A percentile compares a stretch with the other conserved stretches of the same genome.
These are phyloP conservation scores for Leccinum griseonigrum DNA, from an alignment of 1,284 basidiomycete species.

Conservation along the genomic window DNA sequence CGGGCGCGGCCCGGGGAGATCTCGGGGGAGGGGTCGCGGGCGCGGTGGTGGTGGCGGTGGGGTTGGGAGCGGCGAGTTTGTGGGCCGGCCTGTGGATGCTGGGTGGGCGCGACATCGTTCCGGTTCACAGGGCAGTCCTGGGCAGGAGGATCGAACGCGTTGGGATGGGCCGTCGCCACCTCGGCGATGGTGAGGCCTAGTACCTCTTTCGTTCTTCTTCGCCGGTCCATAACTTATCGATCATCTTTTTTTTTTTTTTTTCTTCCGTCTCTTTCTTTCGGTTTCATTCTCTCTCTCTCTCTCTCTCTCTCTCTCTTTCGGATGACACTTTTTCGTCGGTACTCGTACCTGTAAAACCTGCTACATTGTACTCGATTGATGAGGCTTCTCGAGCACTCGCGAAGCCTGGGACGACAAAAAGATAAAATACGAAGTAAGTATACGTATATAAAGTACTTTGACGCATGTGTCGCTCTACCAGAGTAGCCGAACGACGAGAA, in stretches of 20 bases:
- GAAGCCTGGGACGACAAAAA: constrained; percentile 3
- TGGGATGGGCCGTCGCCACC: constrained; percentile 33
- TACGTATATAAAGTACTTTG: not conserved
- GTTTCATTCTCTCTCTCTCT: not conserved
- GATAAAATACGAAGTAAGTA: constrained; percentile 1
- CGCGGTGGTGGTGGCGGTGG: constrained; percentile 35
- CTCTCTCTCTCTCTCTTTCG: too few relatives aligned
- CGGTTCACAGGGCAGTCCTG: constrained; percentile 12
- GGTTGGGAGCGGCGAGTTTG: constrained; percentile 18
- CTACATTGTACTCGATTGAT: constrained; percentile 6
- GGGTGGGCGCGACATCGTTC: constrained; percentile 49
- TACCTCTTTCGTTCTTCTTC: too few relatives aligned
- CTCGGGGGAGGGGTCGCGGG: constrained; percentile 32
- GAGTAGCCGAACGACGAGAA: not conserved
- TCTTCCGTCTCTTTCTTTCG: not conserved
- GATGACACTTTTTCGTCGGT: constrained; percentile 12
- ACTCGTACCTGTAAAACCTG: constrained; percentile 15
- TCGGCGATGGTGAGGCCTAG: constrained; percentile 26
- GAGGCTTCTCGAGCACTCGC: not conserved
- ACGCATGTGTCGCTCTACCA: not conserved
- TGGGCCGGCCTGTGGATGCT: constrained; percentile 48
- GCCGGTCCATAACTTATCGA: constrained; percentile 24
- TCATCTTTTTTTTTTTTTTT: constrained; percentile 12
- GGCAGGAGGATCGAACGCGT: constrained; percentile 6
- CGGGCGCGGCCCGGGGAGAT: constrained; percentile 34